Conservation (phyloP, 2,329 filamentous ascomycete species). For the Sporothrix brunneoviolacea region DNA sequence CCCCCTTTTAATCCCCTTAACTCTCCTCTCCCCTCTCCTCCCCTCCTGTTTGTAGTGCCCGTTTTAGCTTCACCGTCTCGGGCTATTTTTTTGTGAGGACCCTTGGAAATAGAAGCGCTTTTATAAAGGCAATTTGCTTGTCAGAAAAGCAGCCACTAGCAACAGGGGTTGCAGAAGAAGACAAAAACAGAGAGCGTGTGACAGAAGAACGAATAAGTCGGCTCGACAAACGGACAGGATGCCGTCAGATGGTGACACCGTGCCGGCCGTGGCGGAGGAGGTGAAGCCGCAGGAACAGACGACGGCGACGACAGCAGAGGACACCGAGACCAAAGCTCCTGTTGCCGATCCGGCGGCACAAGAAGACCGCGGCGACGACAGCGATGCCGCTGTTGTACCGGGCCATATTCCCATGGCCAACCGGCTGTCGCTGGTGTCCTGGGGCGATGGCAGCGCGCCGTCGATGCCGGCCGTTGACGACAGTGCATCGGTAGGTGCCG, state of each 20-base stretch:
- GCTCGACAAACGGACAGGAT: background rate
- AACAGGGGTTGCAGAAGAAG: no score
- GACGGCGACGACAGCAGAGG: background rate
- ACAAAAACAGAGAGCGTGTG: no score
- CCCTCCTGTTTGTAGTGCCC: background rate
- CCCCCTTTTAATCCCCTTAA: no score
- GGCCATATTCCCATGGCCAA: constrained; percentile 11
- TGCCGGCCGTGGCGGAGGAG: background rate
- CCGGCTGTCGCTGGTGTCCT: constrained; percentile 13
- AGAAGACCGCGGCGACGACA: background rate
- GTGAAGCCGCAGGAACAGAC: background rate
- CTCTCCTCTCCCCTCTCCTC: background rate
- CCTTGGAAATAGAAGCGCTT: no score
- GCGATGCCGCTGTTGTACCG: background rate
- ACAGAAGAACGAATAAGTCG: background rate
- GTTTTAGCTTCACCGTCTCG: no score
- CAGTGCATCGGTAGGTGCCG: background rate
- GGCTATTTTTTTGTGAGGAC: no score
- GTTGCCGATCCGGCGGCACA: background rate
- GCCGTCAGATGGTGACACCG: background rate
- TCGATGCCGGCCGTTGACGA: constrained; percentile 12
- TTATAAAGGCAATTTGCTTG: no score
- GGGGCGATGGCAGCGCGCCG: constrained; percentile 11
- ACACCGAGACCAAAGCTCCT: background rate
- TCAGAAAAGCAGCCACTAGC: no score